Evolutionary conservation across 2,329 filamentous ascomycete species (phyloP), one percentile per base, ranked within the genome.

Genomic region (Alternaria burnsii): DNA sequence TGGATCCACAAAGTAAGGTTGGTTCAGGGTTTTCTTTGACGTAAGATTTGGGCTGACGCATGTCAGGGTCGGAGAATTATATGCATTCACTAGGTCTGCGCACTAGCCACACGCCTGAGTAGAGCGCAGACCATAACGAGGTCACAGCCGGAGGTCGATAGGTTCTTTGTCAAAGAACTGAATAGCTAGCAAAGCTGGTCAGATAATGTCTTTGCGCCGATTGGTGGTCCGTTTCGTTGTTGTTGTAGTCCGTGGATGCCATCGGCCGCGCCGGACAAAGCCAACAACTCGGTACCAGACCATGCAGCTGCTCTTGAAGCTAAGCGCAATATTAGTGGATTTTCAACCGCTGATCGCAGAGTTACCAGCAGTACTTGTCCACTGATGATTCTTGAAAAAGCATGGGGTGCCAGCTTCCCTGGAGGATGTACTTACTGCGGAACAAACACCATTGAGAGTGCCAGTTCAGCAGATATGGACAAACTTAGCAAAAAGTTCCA

Each of bases 181-280:
- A 43, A 26, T 42, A 14, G 18, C 22, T 48, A 24, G 38, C 41
- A 11, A 18, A 18, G 22, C 53, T 55, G 28, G 22, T 34, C 26
- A 40, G 22, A 50, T 32, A 28, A 32, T 40, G 52, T 16, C 20
- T 18, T 20, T 26, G 20, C 24, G 41, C 52, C 52, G 62, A 62
- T 65, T 66, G 61, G 63, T 57, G 56, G 59, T 63, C 58, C 46
- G 62, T 59, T 56, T 32, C n/a, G 40, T 53, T 38, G 24, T 55
- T 62, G 43, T 41, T 51, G 42, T 53, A 57, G 52, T 48, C 61
- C 53, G 51, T 58, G 66, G 70, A 70, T 69, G 65, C 62, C 62
- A 72, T 76, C 74, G 72, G 71, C 70, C 70, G 71, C 68, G 44
- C 73, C 67, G 72, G 73, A 68, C 69, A 58, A 75, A 70, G 63